Percentiles rank a stretch among this genome's conserved stretches.
Evolutionary conservation across 257 asterid species (phyloP).

Genomic region (Plectranthus barbatus): DNA sequence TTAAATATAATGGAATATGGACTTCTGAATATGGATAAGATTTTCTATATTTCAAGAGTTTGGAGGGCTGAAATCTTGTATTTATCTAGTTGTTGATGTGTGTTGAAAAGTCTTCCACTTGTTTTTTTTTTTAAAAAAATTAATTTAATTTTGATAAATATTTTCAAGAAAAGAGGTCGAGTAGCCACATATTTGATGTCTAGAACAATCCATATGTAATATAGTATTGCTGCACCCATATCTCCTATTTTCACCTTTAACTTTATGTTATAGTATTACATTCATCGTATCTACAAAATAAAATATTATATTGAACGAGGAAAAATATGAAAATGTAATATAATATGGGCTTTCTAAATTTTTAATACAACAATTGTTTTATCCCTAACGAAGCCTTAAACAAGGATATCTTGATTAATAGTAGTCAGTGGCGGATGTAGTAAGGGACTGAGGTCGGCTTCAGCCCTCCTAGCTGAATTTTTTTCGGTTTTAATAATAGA

Average conservation of each 20-base stretch:
- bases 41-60: constrained; percentile 6
- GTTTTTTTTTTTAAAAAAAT: background rate
- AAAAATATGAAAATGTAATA: background rate
- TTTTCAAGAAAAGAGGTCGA: background rate
- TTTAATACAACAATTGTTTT: background rate
- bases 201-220: background rate
- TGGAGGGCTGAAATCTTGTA: constrained; percentile 2
- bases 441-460: no score
- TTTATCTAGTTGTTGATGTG: constrained; percentile 9
- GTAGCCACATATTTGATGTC: constrained; percentile 8
- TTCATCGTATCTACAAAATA: background rate
- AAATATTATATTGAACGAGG: background rate
- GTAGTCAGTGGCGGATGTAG: no score
- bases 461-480: no score
- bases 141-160: background rate
- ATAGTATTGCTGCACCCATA: background rate
- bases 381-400: background rate
- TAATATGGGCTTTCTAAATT: background rate
- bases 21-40: constrained; percentile 29
- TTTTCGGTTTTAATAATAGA: no score
- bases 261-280: background rate
- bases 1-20: constrained; percentile 3
- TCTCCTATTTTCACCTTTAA: background rate
- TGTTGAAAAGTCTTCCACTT: constrained; percentile 8
- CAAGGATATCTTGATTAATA: constrained; percentile 1